Evolutionary conservation across 140 eudicot species (phyloP), one percentile per base, ranked within the genome.

Genomic region (Ambrosia hybrid): DNA sequence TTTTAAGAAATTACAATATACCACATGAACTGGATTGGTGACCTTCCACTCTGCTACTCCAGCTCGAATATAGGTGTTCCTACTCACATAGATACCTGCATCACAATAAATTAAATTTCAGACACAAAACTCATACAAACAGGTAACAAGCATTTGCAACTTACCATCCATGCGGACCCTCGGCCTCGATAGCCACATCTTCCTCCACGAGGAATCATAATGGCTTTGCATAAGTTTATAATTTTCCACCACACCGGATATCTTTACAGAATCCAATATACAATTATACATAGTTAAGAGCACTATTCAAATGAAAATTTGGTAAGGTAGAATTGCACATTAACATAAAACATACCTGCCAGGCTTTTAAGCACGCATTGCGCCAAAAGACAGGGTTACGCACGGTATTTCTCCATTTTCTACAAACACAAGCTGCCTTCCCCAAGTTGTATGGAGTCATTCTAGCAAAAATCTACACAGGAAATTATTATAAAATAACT

Each of bases 341-440:
- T 33, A 57, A 38, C 37, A 57, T 21, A 21, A 49, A 17, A 33
- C 3, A 38, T 53, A 94, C 99, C 97, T 94, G 97, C 99, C 99
- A 90, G 75, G 97, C 88, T 82, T 80, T 90, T 74, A 94, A 75
- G 95, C 99, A 94, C 21, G 96, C 97, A 71, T 82, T 86, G 57
- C 97, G 96, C 99, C 99, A 94, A 56, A 90, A 90, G n/a, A 94
- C 83, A 71, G 99, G 99, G 71, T 86, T 94, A 34, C 97, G 95
- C n/a, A 90, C 81, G 3, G 95, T 90, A 67, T 94, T 90, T 78
- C 94, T 84, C 99, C 99, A 94, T 78, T 94, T 94, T 51, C 95
- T 84, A 86, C 99, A 94, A 36, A 94, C 99, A 85, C 99, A 94
- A 41, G 96, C 91, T 57, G 96, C 96, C 80, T 86, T 90, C 51